Evolutionary conservation across 2,329 filamentous ascomycete genomes (phyloP).

Genomic region (Juglanconis oblonga): DNA sequence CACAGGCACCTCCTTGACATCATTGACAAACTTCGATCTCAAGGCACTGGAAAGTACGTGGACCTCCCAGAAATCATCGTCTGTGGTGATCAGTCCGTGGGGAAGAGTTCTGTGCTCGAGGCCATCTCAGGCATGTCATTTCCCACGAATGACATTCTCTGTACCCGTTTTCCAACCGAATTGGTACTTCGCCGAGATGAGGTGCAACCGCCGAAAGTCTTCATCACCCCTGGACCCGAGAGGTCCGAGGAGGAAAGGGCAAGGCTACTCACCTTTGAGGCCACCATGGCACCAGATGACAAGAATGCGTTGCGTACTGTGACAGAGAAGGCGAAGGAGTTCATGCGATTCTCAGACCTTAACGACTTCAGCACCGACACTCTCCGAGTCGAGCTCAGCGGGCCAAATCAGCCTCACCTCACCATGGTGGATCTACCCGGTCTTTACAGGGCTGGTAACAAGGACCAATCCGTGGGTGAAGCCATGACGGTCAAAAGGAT

Average conservation of each 20-base stretch:
- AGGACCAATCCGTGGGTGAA: constrained; percentile 36
- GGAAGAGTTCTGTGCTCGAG: constrained; percentile 5
- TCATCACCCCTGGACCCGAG: not conserved
- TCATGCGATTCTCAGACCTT: constrained; percentile 42
- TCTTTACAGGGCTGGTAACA: constrained; percentile 41
- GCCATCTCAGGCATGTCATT: constrained; percentile 2
- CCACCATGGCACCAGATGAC: not conserved
- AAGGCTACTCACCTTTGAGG: not conserved
- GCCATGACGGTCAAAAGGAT: constrained; percentile 38
- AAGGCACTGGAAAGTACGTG: not conserved
- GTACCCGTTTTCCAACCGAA: constrained; percentile 8
- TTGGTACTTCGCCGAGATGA: not conserved
- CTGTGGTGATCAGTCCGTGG: constrained; percentile 5
- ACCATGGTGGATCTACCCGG: constrained; percentile 53
- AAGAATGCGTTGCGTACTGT: constrained; percentile 5
- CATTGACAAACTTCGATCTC: not conserved
- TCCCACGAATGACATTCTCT: not conserved
- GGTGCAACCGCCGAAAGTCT: not conserved
- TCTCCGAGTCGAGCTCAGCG: constrained; percentile 38
- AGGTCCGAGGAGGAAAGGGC: not conserved
- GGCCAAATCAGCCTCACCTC: constrained; percentile 42
- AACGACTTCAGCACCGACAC: constrained; percentile 36
- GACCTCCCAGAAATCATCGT: constrained; percentile 7
- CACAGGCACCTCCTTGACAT: not conserved
- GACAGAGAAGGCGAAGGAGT: constrained; percentile 29